Conservation (phyloP, 441 rosid species). For the Cnidoscolus chayamansa region DNA sequence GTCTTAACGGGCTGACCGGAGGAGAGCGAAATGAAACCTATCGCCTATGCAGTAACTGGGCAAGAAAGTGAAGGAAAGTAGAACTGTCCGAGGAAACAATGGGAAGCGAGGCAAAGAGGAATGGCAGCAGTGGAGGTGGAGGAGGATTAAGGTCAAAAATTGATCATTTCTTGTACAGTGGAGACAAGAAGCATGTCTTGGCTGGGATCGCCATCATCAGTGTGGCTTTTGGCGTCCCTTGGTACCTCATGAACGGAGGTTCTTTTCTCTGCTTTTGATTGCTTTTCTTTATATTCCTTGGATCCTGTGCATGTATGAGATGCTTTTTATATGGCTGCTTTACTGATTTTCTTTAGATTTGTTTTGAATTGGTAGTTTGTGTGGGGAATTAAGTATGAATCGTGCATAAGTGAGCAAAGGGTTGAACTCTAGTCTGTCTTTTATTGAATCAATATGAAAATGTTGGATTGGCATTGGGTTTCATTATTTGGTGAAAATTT, state of each 20-base stretch:
- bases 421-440: not conserved
- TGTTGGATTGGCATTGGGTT: not conserved
- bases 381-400: not conserved
- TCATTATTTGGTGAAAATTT: not conserved
- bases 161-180: slow-evolving; percentile 62
- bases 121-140: slow-evolving; percentile 21
- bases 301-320: not conserved
- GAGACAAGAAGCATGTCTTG: slow-evolving; percentile 77
- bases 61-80: not conserved
- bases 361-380: not conserved
- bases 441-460: not conserved
- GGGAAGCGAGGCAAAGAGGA: slow-evolving; percentile 41
- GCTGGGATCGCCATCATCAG: slow-evolving; percentile 57
- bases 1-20: not conserved
- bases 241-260: slow-evolving; percentile 71
- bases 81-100: slow-evolving; percentile 11
- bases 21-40: not conserved
- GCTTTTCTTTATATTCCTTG: not conserved
- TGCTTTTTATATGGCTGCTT: not conserved
- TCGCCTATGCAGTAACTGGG: not conserved
- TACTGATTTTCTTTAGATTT: not conserved
- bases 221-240: slow-evolving; percentile 58
- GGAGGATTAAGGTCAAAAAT: slow-evolving; percentile 54
- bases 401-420: not conserved
- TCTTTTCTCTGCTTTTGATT: not conserved